Conservation (phyloP, 2,329 filamentous ascomycete genomes). For the Alternaria solani region DNA sequence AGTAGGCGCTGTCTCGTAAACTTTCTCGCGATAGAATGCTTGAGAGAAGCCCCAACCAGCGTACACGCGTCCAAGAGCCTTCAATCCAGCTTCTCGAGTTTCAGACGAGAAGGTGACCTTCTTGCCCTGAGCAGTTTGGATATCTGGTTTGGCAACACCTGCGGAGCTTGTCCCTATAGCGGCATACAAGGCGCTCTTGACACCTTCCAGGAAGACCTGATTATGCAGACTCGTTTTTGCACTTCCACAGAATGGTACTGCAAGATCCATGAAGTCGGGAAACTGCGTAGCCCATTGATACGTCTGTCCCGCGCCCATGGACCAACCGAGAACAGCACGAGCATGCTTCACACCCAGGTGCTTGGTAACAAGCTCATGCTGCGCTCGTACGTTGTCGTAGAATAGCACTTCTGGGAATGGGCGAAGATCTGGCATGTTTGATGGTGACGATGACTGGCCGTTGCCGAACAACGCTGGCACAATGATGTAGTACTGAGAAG, state of each 20-base stretch:
- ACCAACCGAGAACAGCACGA: constrained; percentile 72
- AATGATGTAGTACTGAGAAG: constrained; percentile 72
- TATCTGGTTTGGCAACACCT: constrained; percentile 52
- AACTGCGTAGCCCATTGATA: constrained; percentile 71
- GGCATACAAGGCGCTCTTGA: constrained; percentile 67
- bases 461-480: constrained; percentile 75
- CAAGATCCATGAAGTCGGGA: constrained; percentile 70
- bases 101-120: constrained; percentile 59
- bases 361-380: constrained; percentile 71
- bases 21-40: constrained; percentile 75
- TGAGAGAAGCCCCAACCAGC: constrained; percentile 84
- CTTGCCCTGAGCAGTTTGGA: constrained; percentile 30
- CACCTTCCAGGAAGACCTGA: constrained; percentile 71
- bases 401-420: constrained; percentile 71
- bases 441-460: constrained; percentile 72
- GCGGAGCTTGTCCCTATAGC: constrained; percentile 63
- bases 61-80: constrained; percentile 77
- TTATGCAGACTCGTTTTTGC: constrained; percentile 73
- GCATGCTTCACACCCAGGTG: constrained; percentile 68
- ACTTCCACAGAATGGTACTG: constrained; percentile 71
- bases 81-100: constrained; percentile 66
- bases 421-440: constrained; percentile 62
- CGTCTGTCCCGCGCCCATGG: constrained; percentile 73
- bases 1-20: constrained; percentile 65
- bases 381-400: constrained; percentile 74